Base-by-base conservation (phyloP, 2,329 filamentous ascomycete genomes). In the Torrubiella hemipterigena region DNA sequence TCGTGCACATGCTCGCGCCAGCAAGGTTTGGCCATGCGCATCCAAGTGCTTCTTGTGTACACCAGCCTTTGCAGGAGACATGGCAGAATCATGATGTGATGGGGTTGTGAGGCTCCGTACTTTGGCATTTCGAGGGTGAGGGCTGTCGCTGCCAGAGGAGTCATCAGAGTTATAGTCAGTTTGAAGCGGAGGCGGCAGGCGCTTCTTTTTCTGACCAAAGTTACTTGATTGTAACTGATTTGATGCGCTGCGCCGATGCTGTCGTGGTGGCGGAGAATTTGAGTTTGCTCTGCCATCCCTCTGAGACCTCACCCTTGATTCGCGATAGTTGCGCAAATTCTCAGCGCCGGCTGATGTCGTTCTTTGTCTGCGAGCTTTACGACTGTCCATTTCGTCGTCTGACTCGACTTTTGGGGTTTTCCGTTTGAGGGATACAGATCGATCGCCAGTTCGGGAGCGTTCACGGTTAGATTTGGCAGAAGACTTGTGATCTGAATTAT, bases 1-100 rank as follows among this genome's bases (percentile, higher is more conserved):
- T 43, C 79, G 77, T 22, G 87, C 83, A 53, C 86, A 93, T 17
- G 89, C 86, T 41, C 87, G 77, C n/a, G 89, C 86, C 16, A 98
- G 65, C 32, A 81, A 73, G 5, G 91, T 98, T 43, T 93, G 81
- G 15, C 91, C 91, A 50, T 93, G 93, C 33, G 85, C 82, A 56
- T 96, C 91, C 15, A 89, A 75, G 48, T 89, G 81, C 45, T 91
- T 89, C 53, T 89, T 93, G 50, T 84, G 81, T 3, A 74, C 73
- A 1, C 59, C 61, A 53, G 83, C 74, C 44, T 81, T 77, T 43
- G 75, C 69, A 35, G 81, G 68, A 30, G 83, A 76, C 43, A 77
- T 66, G 44, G 72, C 61, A 44, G 74, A 62, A 37, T 77, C 67
- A 41, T 71, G 61, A 4, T 69, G 66, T 9, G 64, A 60, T 7